Percentiles rank a stretch among this genome's conserved stretches.
Conservation (phyloP, 2,329 filamentous ascomycete genomes). For the Aspergillus transmontanensis region DNA sequence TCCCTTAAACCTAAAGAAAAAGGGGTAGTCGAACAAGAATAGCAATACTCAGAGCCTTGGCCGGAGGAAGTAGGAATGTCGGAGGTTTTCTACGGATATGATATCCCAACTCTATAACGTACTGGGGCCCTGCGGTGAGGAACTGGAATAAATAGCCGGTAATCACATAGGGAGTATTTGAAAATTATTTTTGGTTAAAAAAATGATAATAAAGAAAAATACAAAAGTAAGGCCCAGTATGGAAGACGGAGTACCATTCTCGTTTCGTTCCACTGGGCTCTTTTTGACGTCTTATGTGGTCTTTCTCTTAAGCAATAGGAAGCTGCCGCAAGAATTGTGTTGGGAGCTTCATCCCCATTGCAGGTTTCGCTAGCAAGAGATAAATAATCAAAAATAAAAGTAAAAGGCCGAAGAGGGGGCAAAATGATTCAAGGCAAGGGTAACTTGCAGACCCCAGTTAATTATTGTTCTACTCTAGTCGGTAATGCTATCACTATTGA, state of each 20-base stretch:
- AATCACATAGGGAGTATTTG: background rate
- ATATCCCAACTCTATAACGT: conserved; percentile 1
- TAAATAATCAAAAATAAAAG: background rate
- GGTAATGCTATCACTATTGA: background rate
- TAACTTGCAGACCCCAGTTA: background rate
- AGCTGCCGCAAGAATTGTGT: background rate
- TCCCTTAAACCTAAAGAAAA: background rate
- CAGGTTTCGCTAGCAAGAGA: background rate
- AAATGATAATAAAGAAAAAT: background rate
- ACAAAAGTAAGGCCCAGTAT: background rate
- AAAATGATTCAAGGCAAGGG: background rate
- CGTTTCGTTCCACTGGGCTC: conserved; percentile 4
- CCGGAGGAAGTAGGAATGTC: background rate
- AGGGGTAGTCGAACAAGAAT: background rate
- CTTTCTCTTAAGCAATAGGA: conserved; percentile 1
- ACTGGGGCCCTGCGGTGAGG: conserved; percentile 5
- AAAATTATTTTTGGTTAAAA: background rate
- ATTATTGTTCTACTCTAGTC: background rate
- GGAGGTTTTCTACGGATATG: background rate
- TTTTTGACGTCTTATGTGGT: background rate
- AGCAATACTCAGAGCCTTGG: background rate
- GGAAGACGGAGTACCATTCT: conserved; percentile 1
- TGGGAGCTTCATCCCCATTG: background rate
- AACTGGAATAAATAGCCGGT: background rate
- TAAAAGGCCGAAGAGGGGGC: background rate